These are phyloP conservation scores for Metschnikowia bowlesiae DNA, from an alignment of 805 yeast genomes.

Conservation along the genomic window DNA sequence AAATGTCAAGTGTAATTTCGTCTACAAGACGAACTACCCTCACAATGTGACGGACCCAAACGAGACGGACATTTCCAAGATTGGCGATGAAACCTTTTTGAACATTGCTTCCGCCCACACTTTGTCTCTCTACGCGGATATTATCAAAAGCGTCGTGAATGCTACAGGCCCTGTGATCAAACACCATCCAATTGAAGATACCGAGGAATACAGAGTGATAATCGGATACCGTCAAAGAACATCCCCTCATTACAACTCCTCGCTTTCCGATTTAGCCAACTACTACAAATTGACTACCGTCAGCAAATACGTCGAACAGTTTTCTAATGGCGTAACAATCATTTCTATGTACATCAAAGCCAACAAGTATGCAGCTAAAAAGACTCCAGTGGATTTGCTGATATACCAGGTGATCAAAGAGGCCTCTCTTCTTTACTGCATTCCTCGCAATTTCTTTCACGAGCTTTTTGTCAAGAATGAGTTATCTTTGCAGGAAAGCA, in stretches of 20 bases:
- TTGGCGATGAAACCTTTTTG: conserved; percentile 76
- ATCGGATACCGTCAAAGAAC: conserved; percentile 84
- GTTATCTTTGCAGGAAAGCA: conserved; percentile 88
- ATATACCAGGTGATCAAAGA: conserved; percentile 89
- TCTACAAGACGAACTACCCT: conserved; percentile 58
- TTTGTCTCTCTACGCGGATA: conserved; percentile 66
- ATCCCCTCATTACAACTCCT: conserved; percentile 82
- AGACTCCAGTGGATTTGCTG: conserved; percentile 62
- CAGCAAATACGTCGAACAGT: conserved; percentile 91
- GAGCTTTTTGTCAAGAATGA: conserved; percentile 66
- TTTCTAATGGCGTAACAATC: conserved; percentile 81
- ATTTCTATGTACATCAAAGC: conserved; percentile 76
- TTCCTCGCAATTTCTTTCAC: conserved; percentile 82
- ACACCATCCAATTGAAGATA: conserved; percentile 72
- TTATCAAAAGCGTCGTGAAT: conserved; percentile 61
- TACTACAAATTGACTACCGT: conserved; percentile 82
- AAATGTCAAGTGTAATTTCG: conserved; percentile 69
- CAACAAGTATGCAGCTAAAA: conserved; percentile 16
- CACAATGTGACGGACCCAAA: conserved; percentile 20
- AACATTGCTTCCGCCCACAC: conserved; percentile 78
- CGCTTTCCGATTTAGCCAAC: conserved; percentile 78
- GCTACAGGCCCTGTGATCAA: conserved; percentile 92
- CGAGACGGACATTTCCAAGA: conserved; percentile 53
- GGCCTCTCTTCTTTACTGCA: conserved; percentile 85
- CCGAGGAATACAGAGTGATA: conserved; percentile 80